A percentile compares a stretch with the other conserved stretches of the same genome.
Conservation (phyloP, 306 rosid species). For the Carpinus viminea region DNA sequence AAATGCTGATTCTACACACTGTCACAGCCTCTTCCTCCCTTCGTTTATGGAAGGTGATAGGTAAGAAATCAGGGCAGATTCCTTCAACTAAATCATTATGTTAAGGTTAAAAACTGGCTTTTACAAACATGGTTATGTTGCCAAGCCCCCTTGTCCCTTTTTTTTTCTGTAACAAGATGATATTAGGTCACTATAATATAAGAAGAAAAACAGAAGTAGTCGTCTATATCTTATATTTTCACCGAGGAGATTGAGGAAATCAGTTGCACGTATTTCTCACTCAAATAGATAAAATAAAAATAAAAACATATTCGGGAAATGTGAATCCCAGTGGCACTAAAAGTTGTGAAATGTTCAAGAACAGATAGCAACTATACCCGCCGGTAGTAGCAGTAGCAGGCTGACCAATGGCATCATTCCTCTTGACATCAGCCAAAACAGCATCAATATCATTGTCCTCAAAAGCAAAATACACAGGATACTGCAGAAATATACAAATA, state of each 20-base stretch:
- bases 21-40: background rate
- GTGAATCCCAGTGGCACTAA: background rate
- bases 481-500: slow-evolving; percentile 46
- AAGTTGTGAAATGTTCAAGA: background rate
- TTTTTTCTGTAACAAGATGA: background rate
- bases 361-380: slow-evolving; percentile 49
- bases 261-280: background rate
- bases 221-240: background rate
- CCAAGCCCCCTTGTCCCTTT: background rate
- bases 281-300: background rate
- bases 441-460: slow-evolving; percentile 73
- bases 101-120: background rate
- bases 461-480: slow-evolving; percentile 95
- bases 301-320: background rate
- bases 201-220: background rate
- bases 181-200: background rate
- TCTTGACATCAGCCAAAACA: slow-evolving; percentile 83
- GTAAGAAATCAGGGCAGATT: background rate
- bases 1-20: background rate
- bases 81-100: background rate
- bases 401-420: slow-evolving; percentile 90
- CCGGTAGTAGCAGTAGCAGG: slow-evolving; percentile 99
- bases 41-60: background rate
- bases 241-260: background rate
- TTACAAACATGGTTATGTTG: background rate